A percentile compares a stretch with the other conserved stretches of the same genome.
These are phyloP conservation scores for Acacia pycnantha DNA, from an alignment of 331 rosid genomes.

Conservation along the genomic window DNA sequence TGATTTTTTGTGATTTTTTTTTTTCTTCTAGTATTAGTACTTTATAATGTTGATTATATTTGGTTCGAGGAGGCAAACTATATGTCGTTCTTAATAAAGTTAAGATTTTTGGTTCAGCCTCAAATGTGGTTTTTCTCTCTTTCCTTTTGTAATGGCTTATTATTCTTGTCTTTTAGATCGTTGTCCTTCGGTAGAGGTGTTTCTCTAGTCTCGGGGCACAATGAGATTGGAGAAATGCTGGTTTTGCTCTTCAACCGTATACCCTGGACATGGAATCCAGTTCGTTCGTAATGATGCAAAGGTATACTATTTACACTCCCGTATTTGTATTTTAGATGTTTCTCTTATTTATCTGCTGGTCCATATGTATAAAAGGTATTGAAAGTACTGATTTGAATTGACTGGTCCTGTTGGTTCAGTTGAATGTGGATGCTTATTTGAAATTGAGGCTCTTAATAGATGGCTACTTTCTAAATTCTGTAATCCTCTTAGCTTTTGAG, in stretches of 20 bases:
- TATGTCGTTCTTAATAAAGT: background rate
- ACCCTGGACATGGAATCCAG: constrained; percentile 91
- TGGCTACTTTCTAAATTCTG: background rate
- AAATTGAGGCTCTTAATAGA: background rate
- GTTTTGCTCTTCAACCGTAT: constrained; percentile 83
- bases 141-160: background rate
- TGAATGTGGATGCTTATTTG: constrained; percentile 10
- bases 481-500: background rate
- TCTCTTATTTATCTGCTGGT: background rate
- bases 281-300: constrained; percentile 89
- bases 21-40: background rate
- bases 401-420: background rate
- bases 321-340: background rate
- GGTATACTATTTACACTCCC: constrained; percentile 34
- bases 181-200: background rate
- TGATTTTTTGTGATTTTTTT: too few species aligned
- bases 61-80: background rate
- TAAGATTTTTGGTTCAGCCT: background rate
- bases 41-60: background rate
- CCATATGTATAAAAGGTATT: background rate
- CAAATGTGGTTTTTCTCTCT: background rate
- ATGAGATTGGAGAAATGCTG: constrained; percentile 96
- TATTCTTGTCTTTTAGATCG: background rate
- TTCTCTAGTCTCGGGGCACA: background rate
- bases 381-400: background rate